Base-by-base conservation (phyloP, 345 rosid species). In the Anacardium occidentale region DNA sequence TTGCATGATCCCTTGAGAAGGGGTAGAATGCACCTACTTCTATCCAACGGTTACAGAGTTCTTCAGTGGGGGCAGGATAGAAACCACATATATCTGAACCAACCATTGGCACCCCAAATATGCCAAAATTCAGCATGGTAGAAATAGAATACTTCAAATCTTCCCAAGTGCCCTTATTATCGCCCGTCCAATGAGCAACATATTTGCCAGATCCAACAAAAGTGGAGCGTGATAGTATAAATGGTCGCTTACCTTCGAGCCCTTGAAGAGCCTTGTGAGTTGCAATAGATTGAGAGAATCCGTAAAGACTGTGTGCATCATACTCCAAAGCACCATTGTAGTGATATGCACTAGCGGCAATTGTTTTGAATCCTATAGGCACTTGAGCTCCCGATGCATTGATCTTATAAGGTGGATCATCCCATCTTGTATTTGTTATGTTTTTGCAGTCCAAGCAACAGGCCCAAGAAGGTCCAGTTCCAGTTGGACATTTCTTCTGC, bases 181-280 rank as follows among this genome's bases (percentile, higher is more conserved):
- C 66, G 40, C 66, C 66, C 9, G 66, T 63, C 66, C 66, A 63
- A 13, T 42, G 66, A n/a, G 66, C 66, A 10, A 50, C 42, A 50
- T 40, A 63, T 50, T 21, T 20, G 21, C 66, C 66, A 5, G 66
- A 63, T 50, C 66, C 42, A 11, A 42, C 51, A 20, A 63, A 63
- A 63, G 66, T 63, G 40, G 66, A 63, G 21, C 51, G 20, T 5
- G 66, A 10, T 2, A 63, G 51, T 5, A 63, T 21, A 63, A 63
- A 63, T 20, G 66, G 66, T 25, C 66, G 20, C 42, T 63, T 63
- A 12, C 52, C 52, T 4, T 11, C 0, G 40, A 42, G 14, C 20
- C 42, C 42, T 12, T 40, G 40, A 50, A 42, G 42, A 3, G 66
- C 66, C 5, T 25, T 24, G 1, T 5, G 51, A 21, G 51, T 63